A percentile compares a stretch with the other conserved stretches of the same genome.
Evolutionary conservation across 2,329 filamentous ascomycete species (phyloP).

Genomic region (Xylaria sp.): DNA sequence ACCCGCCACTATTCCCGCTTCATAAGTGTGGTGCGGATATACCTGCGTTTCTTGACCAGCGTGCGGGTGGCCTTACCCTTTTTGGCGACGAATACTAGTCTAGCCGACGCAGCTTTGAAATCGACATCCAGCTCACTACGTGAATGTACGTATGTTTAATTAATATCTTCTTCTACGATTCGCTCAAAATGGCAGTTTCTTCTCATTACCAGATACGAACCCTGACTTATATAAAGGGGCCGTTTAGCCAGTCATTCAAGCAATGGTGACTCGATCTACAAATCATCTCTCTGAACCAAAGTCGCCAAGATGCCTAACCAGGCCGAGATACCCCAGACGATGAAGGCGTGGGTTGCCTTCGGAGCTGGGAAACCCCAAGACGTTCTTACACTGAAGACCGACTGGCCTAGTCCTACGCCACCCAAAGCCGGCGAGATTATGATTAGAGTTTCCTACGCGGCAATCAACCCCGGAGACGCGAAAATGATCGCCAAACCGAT

Average conservation of each 20-base stretch:
- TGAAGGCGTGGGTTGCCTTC: conserved; percentile 47
- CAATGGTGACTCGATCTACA: background rate
- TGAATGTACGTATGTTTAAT: no score
- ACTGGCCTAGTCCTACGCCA: conserved; percentile 36
- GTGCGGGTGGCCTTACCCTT: conserved; percentile 22
- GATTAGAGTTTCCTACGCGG: conserved; percentile 49
- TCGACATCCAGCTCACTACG: background rate
- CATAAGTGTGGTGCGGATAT: conserved; percentile 23
- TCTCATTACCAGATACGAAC: background rate
- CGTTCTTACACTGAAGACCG: conserved; percentile 43
- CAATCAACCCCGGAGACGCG: conserved; percentile 53
- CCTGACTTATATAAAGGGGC: conserved; percentile 18
- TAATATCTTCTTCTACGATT: background rate
- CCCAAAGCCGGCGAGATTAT: conserved; percentile 43
- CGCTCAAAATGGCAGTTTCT: conserved; percentile 7
- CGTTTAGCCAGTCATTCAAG: background rate
- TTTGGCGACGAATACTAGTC: background rate
- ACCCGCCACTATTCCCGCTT: background rate
- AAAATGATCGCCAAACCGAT: conserved; percentile 47
- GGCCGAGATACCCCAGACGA: conserved; percentile 38
- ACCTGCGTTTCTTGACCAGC: conserved; percentile 1
- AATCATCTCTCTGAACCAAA: background rate
- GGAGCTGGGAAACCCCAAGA: conserved; percentile 43
- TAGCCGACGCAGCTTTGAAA: conserved; percentile 20
- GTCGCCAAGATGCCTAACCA: conserved; percentile 3